Base-by-base conservation (phyloP, 2,329 filamentous ascomycete genomes). In the Pseudohalonectria lignicola region DNA sequence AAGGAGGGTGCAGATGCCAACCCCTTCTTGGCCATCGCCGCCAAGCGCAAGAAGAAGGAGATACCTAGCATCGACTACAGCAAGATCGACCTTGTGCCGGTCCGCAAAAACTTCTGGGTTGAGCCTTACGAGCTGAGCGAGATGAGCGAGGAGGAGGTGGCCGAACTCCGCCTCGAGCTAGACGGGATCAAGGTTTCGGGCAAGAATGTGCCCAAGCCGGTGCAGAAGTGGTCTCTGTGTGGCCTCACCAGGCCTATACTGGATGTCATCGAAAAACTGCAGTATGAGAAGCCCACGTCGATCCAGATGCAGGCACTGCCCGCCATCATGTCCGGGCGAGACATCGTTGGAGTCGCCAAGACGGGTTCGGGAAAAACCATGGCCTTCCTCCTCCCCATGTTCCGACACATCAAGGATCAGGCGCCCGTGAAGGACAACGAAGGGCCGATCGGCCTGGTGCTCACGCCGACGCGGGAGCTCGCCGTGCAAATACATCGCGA, bases 281-380 rank as follows among this genome's bases (percentile, higher is more conserved):
- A 84, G 6, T 98, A 87, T 55, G 83, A 93, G 40, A 83, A 79
- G 53, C 88, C 92, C 1, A 96, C 92, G 1, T 76, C 90, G 1
- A 96, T 98, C 49, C 92, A 98, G 59, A 81, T 88, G 59, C 92
- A 98, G 59, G 92, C 92, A 3, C 79, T 96, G 42, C 92, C 92
- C 2, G 81, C 87, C 9, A 85, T 95, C 51, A 95, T 96, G 85
- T 94, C 88, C 20, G 92, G 92, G 9, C 78, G 87, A 48, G 92
- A 98, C 64, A 84, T 95, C 28, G 86, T 98, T 45, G 92, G 88
- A 47, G 87, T 98, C 38, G 92, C 92, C 15, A 96, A 96, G 65
- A 98, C 92, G 19, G 92, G 92, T 5, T 96, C 92, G 19, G 92
- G 92, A 56, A 98, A 98, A 65, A 98, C 92, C 0, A 79, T 96